Evolutionary conservation across 768 basidiomycete species (phyloP).

Genomic region (Chlorophyllum brunneum): DNA sequence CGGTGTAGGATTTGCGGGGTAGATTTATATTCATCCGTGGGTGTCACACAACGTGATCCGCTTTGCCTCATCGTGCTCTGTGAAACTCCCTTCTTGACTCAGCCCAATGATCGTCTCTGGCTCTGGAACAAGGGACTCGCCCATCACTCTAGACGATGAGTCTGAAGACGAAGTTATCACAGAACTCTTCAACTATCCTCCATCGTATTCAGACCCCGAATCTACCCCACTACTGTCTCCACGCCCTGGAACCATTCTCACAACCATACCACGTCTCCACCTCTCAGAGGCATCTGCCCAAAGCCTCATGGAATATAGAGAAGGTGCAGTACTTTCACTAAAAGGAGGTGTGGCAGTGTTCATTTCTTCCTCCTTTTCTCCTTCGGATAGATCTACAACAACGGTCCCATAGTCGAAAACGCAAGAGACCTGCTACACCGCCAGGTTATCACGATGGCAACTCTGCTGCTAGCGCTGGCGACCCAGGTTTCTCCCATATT

Average conservation of each 20-base stretch:
- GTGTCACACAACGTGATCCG: no score
- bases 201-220: not conserved
- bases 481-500: not conserved
- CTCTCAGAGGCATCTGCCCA: not conserved
- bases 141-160: constrained; percentile 37
- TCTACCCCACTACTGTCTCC: constrained; percentile 4
- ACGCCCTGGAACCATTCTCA: constrained; percentile 7
- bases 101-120: constrained; percentile 20
- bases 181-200: constrained; percentile 22
- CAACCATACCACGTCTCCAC: not conserved
- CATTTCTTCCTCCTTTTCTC: no score
- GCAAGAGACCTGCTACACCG: constrained; percentile 18
- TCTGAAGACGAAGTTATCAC: constrained; percentile 37
- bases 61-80: no score
- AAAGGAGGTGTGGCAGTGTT: not conserved
- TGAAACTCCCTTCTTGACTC: not conserved
- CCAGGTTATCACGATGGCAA: constrained; percentile 10
- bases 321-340: constrained; percentile 6
- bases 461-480: constrained; percentile 16
- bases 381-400: constrained; percentile 6
- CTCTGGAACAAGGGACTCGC: constrained; percentile 31
- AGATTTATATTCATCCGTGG: no score
- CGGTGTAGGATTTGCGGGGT: no score
- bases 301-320: not conserved
- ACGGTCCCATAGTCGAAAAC: constrained; percentile 18